These are phyloP conservation scores for Tylopilus cervinicoccineus DNA, from an alignment of 768 basidiomycete genomes.

Conservation along the genomic window DNA sequence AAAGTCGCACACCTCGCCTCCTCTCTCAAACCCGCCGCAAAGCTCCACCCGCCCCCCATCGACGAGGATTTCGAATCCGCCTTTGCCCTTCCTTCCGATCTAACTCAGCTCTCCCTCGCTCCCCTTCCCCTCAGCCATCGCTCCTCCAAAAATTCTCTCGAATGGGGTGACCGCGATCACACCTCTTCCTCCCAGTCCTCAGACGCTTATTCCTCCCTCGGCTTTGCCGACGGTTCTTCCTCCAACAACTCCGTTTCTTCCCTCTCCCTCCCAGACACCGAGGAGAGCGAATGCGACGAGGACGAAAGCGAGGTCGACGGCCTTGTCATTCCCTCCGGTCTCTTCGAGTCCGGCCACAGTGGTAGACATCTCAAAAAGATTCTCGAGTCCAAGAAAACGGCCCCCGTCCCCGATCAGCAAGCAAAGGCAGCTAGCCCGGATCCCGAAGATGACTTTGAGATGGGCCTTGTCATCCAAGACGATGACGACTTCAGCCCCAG, in stretches of 20 bases:
- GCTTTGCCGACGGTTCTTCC: constrained; percentile 69
- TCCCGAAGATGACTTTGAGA: constrained; percentile 83
- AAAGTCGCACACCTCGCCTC: constrained; percentile 56
- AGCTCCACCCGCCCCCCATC: constrained; percentile 33
- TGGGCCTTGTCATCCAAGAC: constrained; percentile 78
- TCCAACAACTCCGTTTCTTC: constrained; percentile 70
- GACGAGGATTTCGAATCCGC: constrained; percentile 80
- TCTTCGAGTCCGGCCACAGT: constrained; percentile 71
- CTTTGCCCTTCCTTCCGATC: constrained; percentile 74
- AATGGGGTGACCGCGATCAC: constrained; percentile 83
- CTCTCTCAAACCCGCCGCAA: constrained; percentile 32
- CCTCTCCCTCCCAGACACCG: constrained; percentile 60
- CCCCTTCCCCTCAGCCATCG: constrained; percentile 73
- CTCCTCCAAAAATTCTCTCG: constrained; percentile 77
- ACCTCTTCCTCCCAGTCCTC: constrained; percentile 85
- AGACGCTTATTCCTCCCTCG: constrained; percentile 77
- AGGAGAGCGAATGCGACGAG: constrained; percentile 64
- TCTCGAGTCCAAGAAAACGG: constrained; percentile 51
- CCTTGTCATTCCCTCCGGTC: constrained; percentile 67
- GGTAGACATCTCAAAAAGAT: constrained; percentile 47
- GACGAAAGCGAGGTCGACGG: constrained; percentile 79
- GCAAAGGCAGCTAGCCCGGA: constrained; percentile 55
- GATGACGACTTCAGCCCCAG: constrained; percentile 81
- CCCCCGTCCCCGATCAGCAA: constrained; percentile 50
- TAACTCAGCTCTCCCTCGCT: constrained; percentile 78